A percentile compares a stretch with the other conserved stretches of the same genome.
These are phyloP conservation scores for Gracilaria vermiculophylla DNA, from an alignment of 23 red algal species.

Conservation along the genomic window DNA sequence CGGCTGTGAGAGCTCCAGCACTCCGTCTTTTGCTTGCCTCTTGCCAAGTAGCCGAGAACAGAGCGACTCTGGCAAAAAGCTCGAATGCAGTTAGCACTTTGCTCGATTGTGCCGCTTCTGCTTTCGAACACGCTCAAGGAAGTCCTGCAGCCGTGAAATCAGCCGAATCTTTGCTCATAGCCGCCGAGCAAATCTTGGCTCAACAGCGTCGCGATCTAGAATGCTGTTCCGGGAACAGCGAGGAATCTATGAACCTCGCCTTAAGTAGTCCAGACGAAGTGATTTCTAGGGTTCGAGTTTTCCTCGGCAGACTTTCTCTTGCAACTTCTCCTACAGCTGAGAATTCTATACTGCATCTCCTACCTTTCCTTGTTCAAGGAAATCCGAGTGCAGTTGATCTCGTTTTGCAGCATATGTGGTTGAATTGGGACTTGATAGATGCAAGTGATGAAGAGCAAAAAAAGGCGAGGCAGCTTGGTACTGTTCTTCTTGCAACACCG, in stretches of 20 bases:
- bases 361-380: conserved; percentile 72
- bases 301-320: conserved; percentile 53
- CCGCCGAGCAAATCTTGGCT: conserved; percentile 62
- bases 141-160: conserved; percentile 57
- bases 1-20: conserved; percentile 54
- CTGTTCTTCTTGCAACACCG: conserved; percentile 57
- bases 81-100: conserved; percentile 53
- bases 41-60: conserved; percentile 57
- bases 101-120: conserved; percentile 71
- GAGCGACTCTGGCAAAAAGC: conserved; percentile 60
- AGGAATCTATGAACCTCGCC: conserved; percentile 12
- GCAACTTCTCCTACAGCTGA: conserved; percentile 62
- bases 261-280: conserved; percentile 53
- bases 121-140: conserved; percentile 58
- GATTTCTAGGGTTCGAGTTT: conserved; percentile 59
- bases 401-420: conserved; percentile 51
- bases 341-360: conserved; percentile 63
- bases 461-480: conserved; percentile 60
- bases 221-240: background rate
- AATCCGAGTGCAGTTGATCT: conserved; percentile 39
- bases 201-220: conserved; percentile 59
- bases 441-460: conserved; percentile 7
- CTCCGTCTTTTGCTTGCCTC: conserved; percentile 48
- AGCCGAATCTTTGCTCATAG: conserved; percentile 61
- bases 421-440: conserved; percentile 56